Evolutionary conservation across 2,329 filamentous ascomycete species (phyloP).

Genomic region (Fusarium humuli): DNA sequence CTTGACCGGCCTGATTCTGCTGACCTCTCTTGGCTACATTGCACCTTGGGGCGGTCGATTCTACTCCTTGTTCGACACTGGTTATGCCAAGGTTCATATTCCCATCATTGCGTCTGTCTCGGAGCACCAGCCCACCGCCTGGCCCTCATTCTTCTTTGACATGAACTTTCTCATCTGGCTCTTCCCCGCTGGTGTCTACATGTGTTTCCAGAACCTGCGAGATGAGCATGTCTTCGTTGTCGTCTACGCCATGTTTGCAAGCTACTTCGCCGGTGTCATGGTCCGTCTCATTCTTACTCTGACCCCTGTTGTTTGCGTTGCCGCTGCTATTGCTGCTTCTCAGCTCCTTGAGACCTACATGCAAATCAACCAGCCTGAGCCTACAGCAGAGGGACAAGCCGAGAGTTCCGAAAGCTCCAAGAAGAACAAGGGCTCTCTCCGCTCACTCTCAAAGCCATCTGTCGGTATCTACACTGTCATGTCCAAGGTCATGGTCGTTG

Average conservation of each 20-base stretch:
- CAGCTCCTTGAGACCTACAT: slow-evolving; percentile 90
- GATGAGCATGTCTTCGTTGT: slow-evolving; percentile 99
- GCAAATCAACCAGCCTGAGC: slow-evolving; percentile 70
- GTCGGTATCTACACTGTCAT: slow-evolving; percentile 85
- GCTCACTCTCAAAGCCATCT: slow-evolving; percentile 76
- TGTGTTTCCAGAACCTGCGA: slow-evolving; percentile 93
- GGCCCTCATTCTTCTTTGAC: slow-evolving; percentile 99
- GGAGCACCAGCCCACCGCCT: slow-evolving; percentile 98
- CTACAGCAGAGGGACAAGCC: slow-evolving; percentile 55
- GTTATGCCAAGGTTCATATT: slow-evolving; percentile 99
- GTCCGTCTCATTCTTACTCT: slow-evolving; percentile 98
- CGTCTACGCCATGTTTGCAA: slow-evolving; percentile 95
- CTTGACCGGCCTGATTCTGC: slow-evolving; percentile 80
- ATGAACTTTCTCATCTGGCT: slow-evolving; percentile 99
- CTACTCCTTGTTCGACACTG: slow-evolving; percentile 99
- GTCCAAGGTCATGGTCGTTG: slow-evolving; percentile 83
- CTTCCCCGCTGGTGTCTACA: slow-evolving; percentile 97
- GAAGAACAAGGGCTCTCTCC: slow-evolving; percentile 67
- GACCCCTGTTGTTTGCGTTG: slow-evolving; percentile 95
- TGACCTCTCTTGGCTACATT: slow-evolving; percentile 91
- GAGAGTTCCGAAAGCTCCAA: slow-evolving; percentile 66
- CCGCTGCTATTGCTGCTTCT: slow-evolving; percentile 88
- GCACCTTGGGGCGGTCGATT: slow-evolving; percentile 98
- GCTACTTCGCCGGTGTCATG: slow-evolving; percentile 99
- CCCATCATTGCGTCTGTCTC: slow-evolving; percentile 99